Evolutionary conservation across 176 grass and related monocot species (phyloP).

Genomic region (Carex scoparia): DNA sequence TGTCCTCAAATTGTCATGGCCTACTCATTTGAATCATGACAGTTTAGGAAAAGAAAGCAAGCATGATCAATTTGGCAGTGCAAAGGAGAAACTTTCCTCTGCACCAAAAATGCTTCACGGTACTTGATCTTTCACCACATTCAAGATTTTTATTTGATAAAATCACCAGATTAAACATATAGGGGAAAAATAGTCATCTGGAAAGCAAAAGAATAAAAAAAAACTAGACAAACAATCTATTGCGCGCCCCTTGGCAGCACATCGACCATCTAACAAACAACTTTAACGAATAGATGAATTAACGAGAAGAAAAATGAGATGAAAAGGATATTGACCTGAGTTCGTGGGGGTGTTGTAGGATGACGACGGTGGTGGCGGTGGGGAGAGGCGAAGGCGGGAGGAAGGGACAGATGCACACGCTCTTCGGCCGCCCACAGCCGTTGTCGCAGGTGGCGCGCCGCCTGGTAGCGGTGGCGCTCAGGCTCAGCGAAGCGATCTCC

Average conservation of each 20-base stretch:
- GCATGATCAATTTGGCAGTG: not conserved
- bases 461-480: not conserved
- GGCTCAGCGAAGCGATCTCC: not conserved
- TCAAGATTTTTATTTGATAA: too few relatives aligned
- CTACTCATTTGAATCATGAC: too few relatives aligned
- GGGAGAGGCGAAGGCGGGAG: slow-evolving; percentile 10
- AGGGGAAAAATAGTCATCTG: not conserved
- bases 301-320: not conserved
- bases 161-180: not conserved
- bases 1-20: too few relatives aligned
- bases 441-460: not conserved
- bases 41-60: not conserved
- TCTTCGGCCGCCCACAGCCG: slow-evolving; percentile 17
- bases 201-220: not conserved
- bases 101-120: not conserved
- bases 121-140: not conserved
- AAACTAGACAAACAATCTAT: not conserved
- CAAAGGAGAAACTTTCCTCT: not conserved
- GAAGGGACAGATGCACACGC: slow-evolving; percentile 10
- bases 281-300: not conserved
- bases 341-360: slow-evolving; percentile 19
- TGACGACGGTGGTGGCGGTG: slow-evolving; percentile 10
- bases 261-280: not conserved
- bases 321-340: slow-evolving; percentile 6
- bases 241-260: not conserved